Percentiles rank a stretch among this genome's conserved stretches.
Evolutionary conservation across 352 stramenopile species (phyloP).

Genomic region (Aphanomyces euteiches): DNA sequence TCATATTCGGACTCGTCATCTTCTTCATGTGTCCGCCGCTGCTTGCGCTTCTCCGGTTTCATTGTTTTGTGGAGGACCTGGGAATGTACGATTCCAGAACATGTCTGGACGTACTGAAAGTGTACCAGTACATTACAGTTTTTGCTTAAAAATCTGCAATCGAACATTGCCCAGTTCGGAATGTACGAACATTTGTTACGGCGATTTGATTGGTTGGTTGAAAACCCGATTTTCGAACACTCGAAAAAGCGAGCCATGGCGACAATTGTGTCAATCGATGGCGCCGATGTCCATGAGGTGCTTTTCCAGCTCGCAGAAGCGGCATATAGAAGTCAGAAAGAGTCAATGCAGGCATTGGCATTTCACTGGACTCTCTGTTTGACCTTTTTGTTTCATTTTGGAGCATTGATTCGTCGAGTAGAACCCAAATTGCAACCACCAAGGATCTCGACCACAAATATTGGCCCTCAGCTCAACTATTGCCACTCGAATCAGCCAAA

Average conservation of each 20-base stretch:
- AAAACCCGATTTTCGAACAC: not conserved
- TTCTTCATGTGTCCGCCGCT: constrained; percentile 31
- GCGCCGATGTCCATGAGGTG: too few species aligned
- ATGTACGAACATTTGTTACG: not conserved
- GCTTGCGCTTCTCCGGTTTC: constrained; percentile 23
- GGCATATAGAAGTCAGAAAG: too few species aligned
- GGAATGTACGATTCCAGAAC: not conserved
- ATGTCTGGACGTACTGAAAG: too few species aligned
- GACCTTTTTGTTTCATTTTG: too few species aligned
- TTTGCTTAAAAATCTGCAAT: not conserved
- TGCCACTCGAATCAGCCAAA: too few species aligned
- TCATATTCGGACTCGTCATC: constrained; percentile 26
- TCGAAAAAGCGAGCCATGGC: not conserved
- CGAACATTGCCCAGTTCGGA: not conserved
- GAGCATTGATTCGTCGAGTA: too few species aligned
- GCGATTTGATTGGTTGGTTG: not conserved
- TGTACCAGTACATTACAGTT: not conserved
- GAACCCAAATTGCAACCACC: too few species aligned
- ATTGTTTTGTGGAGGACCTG: not conserved
- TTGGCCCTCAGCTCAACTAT: not conserved
- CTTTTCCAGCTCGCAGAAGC: too few species aligned
- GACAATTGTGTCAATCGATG: too few species aligned
- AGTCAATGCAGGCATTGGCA: too few species aligned
- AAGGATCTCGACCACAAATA: not conserved
- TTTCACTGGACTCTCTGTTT: too few species aligned